Conservation (phyloP, 305 asterid genomes). For the Rubia peregrina region DNA sequence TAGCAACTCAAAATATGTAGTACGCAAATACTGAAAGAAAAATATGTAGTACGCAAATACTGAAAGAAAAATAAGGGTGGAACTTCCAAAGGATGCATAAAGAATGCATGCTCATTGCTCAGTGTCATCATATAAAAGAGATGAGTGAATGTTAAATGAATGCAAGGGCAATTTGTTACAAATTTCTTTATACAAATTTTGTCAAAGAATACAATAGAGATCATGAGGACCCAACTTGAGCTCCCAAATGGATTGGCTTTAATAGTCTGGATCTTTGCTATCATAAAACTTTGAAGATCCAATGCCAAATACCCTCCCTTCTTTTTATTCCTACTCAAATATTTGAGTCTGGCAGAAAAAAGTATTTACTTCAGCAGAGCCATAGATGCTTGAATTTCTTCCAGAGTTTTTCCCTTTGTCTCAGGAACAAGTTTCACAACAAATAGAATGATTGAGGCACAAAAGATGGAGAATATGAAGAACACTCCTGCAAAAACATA, state of each 20-base stretch:
- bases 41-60: too few species aligned
- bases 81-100: too few species aligned
- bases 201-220: background rate
- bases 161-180: background rate
- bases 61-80: too few species aligned
- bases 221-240: background rate
- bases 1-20: too few species aligned
- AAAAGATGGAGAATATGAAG: conserved; percentile 29
- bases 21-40: too few species aligned
- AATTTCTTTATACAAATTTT: background rate
- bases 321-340: background rate
- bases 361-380: conserved; percentile 7
- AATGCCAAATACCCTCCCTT: background rate
- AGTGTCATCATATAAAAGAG: background rate
- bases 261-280: background rate
- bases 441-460: conserved; percentile 28
- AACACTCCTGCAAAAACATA: conserved; percentile 27
- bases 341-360: background rate
- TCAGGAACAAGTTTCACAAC: conserved; percentile 34
- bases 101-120: too few species aligned
- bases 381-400: conserved; percentile 40
- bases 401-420: conserved; percentile 38
- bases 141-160: background rate
- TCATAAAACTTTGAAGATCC: background rate
- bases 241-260: conserved; percentile 1